Conservation (phyloP, 768 basidiomycete genomes). For the Serendipita sp. region DNA sequence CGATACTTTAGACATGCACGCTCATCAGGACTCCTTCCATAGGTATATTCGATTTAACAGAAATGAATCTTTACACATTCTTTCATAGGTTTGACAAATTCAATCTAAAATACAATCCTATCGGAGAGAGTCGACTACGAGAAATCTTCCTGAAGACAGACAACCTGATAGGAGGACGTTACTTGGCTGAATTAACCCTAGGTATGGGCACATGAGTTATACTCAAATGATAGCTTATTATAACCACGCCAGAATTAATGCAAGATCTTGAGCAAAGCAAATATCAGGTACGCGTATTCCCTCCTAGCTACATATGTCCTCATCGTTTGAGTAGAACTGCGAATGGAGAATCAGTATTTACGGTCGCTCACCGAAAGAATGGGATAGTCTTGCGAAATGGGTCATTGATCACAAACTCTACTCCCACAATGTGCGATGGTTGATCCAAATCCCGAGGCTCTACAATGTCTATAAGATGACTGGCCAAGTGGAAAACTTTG, state of each 20-base stretch:
- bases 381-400: constrained; percentile 99
- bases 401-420: constrained; percentile 82
- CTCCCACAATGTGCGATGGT: constrained; percentile 96
- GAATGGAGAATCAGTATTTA: constrained; percentile 98
- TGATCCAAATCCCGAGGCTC: constrained; percentile 85
- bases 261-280: constrained; percentile 96
- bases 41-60: constrained; percentile 23
- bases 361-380: constrained; percentile 66
- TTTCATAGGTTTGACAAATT: constrained; percentile 67
- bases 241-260: constrained; percentile 59
- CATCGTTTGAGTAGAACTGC: constrained; percentile 43
- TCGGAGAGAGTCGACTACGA: constrained; percentile 82
- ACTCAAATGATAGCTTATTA: neutral
- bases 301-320: too few species aligned
- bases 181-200: constrained; percentile 86
- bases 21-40: constrained; percentile 95
- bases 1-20: constrained; percentile 99
- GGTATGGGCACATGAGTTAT: constrained; percentile 30
- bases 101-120: constrained; percentile 93
- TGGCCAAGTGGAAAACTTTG: constrained; percentile 69
- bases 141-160: constrained; percentile 99
- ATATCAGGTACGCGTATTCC: constrained; percentile 53
- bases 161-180: constrained; percentile 81
- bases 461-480: constrained; percentile 92
- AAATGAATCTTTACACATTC: neutral